These are phyloP conservation scores for Carpinus fangiana DNA, from an alignment of 306 rosid species.

Conservation along the genomic window DNA sequence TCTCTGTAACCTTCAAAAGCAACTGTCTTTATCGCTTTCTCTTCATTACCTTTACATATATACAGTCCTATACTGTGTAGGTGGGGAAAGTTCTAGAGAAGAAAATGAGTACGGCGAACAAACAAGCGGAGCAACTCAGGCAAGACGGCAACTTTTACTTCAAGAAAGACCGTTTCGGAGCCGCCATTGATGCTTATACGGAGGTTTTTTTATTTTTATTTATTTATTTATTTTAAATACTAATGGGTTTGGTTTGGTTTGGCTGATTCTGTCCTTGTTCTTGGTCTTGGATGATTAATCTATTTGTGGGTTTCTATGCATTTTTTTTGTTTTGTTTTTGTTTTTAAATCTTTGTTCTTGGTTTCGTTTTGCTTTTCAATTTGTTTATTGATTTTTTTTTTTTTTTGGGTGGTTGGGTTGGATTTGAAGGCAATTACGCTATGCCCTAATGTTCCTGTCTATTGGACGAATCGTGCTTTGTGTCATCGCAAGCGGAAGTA, in stretches of 20 bases:
- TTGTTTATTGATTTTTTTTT: background rate
- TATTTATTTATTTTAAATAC: background rate
- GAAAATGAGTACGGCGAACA: conserved; percentile 12
- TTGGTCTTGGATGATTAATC: background rate
- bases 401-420: background rate
- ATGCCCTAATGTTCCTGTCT: conserved; percentile 77
- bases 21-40: background rate
- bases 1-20: background rate
- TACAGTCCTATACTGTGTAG: background rate
- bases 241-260: background rate
- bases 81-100: background rate
- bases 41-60: background rate
- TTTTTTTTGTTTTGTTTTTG: too few relatives aligned
- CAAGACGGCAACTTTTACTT: conserved; percentile 74
- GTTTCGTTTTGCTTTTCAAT: background rate
- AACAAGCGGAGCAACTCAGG: conserved; percentile 69
- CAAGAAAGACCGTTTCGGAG: conserved; percentile 71
- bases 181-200: conserved; percentile 95
- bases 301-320: background rate
- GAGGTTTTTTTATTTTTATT: conserved; percentile 44
- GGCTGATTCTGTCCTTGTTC: background rate
- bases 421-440: conserved; percentile 66
- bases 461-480: conserved; percentile 87
- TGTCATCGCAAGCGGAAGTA: conserved; percentile 93
- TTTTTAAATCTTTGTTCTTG: background rate